Conservation (phyloP, 345 rosid species). For the Punica granatum region DNA sequence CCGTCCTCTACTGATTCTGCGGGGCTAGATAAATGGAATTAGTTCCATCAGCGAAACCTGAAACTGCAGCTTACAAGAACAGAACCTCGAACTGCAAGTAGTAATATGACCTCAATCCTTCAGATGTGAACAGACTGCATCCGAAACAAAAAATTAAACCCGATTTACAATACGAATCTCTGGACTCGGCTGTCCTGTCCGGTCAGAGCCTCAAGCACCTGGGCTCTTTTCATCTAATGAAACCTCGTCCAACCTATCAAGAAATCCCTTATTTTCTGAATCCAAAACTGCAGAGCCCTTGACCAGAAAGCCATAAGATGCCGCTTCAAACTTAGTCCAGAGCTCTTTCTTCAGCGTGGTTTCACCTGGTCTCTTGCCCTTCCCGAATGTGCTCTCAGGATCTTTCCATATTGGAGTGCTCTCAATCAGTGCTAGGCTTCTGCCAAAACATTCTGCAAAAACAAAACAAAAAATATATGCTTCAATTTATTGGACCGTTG, state of each 20-base stretch:
- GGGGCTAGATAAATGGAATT: no score
- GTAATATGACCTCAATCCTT: background rate
- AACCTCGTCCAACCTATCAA: slow-evolving; percentile 88
- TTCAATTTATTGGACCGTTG: background rate
- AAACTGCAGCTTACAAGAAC: background rate
- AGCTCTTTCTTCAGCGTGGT: slow-evolving; percentile 85
- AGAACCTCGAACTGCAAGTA: background rate
- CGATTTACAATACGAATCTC: slow-evolving; percentile 1
- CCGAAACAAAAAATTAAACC: background rate
- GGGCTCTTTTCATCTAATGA: slow-evolving; percentile 37
- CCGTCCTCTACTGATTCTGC: no score
- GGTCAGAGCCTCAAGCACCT: slow-evolving; percentile 13
- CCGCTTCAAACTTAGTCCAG: slow-evolving; percentile 94
- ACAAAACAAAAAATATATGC: background rate
- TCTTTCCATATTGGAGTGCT: slow-evolving; percentile 64
- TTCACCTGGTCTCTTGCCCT: slow-evolving; percentile 69
- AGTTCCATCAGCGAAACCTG: background rate
- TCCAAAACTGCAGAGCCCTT: slow-evolving; percentile 21
- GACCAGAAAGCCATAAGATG: slow-evolving; percentile 25
- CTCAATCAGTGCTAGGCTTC: slow-evolving; percentile 23
- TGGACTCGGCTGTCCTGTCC: slow-evolving; percentile 5
- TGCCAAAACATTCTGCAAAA: slow-evolving; percentile 21
- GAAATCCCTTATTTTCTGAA: slow-evolving; percentile 54
- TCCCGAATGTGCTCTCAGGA: slow-evolving; percentile 36
- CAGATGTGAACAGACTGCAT: background rate